A percentile compares a stretch with the other conserved stretches of the same genome.
Conservation (phyloP, 495 filamentous ascomycete species). For the Pseudomonodictys pantanalensis region DNA sequence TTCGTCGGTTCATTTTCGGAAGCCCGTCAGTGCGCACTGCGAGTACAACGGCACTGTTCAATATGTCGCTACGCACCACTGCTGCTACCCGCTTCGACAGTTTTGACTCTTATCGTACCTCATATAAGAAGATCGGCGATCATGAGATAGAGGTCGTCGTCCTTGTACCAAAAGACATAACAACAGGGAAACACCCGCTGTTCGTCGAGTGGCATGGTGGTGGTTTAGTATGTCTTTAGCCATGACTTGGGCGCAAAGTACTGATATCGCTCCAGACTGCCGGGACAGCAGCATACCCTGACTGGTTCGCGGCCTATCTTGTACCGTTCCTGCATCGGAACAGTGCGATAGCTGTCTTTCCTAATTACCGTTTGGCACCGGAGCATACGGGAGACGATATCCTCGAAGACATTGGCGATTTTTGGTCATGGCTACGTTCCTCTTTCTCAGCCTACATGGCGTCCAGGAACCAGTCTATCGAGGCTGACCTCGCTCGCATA, state of each 20-base stretch:
- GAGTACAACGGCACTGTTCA: background rate
- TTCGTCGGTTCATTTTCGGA: background rate
- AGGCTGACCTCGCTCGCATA: background rate
- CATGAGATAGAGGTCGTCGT: conserved; percentile 22
- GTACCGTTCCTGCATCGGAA: conserved; percentile 6
- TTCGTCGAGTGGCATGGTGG: conserved; percentile 33
- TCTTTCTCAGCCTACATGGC: conserved; percentile 2
- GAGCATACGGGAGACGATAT: conserved; percentile 10
- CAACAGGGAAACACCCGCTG: conserved; percentile 24
- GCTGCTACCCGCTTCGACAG: conserved; percentile 24
- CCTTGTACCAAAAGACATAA: conserved; percentile 28
- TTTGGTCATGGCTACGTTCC: conserved; percentile 4
- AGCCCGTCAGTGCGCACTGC: background rate
- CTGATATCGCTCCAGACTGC: background rate
- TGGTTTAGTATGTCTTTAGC: conserved; percentile 10
- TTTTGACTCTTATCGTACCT: conserved; percentile 19
- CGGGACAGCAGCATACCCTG: conserved; percentile 7
- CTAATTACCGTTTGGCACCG: conserved; percentile 7
- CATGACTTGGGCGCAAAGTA: background rate
- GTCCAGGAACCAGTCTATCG: background rate
- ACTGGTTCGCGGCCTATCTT: background rate
- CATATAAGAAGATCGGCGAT: conserved; percentile 29
- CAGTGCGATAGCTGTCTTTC: conserved; percentile 2
- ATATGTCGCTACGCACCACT: conserved; percentile 13
- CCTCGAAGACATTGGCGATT: conserved; percentile 2